Base-by-base conservation (phyloP, 1,284 basidiomycete genomes). In the Papiliotrema nemorosa region DNA sequence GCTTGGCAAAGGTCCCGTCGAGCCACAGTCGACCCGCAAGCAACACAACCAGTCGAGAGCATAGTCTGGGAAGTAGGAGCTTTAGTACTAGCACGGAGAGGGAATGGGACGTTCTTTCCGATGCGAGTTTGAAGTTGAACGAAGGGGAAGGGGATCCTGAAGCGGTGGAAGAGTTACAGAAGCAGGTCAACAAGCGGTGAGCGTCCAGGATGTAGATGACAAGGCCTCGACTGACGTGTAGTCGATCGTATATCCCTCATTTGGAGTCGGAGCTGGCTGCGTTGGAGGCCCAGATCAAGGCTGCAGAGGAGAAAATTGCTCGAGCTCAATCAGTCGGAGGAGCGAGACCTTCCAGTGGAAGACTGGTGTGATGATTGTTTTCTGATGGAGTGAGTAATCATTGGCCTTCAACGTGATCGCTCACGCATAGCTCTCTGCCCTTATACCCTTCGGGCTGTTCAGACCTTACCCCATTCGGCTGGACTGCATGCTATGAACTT, bases 231-330 rank as follows among this genome's bases (percentile, higher is more conserved):
- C 24, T 40, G 24, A 21, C 36, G 2, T 4, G 21, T 40, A 72
- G 69, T 21, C 58, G 61, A 24, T 67, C 67, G 4, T 58, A 69
- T 26, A 60, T 70, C 41, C 70, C 69, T 5, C 63, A 66, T 38
- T 62, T 72, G 39, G 67, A 69, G 52, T 58, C 53, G 33, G 60
- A 72, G 51, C 58, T 73, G 29, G 66, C 67, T n/a, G 60, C 58
- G 27, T 62, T 73, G 44, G 66, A 73, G 44, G 69, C 68, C 3
- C 61, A 64, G 54, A 67, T 73, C 57, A 70, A 66, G 53, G 70
- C 61, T 4, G 63, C 70, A 37, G 70, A 72, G 53, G 70, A 69
- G 47, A 52, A 66, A 6, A 54, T 69, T 35, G 63, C 61, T 2
- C 33, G 44, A 18, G 60, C 51, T 10, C 58, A 64, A 34, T 55